phyloP scores from a whole-genome alignment of 1,284 basidiomycete species.

The Xanthoconium separans region DNA sequence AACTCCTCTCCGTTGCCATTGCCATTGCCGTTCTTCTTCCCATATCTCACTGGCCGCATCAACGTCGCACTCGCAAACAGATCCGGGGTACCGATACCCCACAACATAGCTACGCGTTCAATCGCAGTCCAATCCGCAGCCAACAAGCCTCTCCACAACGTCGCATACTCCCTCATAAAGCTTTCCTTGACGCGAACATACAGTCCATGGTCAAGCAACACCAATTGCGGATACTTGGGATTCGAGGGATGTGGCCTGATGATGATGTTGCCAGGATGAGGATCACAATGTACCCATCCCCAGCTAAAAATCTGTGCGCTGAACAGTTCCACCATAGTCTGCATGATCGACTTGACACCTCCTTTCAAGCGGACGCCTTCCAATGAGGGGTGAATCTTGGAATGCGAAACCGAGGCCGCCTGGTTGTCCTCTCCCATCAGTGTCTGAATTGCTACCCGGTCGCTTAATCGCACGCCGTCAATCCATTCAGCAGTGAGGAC shows the following conservation, averaged over 20 bases:
- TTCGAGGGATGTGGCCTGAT: slow-evolving; percentile 66
- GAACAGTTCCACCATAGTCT: slow-evolving; percentile 81
- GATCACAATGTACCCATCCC: slow-evolving; percentile 85
- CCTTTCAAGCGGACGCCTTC: slow-evolving; percentile 50
- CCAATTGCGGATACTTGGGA: slow-evolving; percentile 69
- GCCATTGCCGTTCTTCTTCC: slow-evolving; percentile 22
- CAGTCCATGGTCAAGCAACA: slow-evolving; percentile 87
- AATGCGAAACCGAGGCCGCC: neutral
- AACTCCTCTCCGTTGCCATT: slow-evolving; percentile 30
- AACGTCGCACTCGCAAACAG: slow-evolving; percentile 75
- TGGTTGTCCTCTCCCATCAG: slow-evolving; percentile 53
- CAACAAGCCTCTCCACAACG: slow-evolving; percentile 78
- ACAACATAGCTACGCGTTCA: slow-evolving; percentile 60
- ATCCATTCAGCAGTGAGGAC: slow-evolving; percentile 90
- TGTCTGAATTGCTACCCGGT: slow-evolving; percentile 53
- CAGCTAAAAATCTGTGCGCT: slow-evolving; percentile 84
- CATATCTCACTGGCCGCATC: slow-evolving; percentile 56
- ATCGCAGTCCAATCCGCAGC: slow-evolving; percentile 66
- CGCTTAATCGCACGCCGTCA: slow-evolving; percentile 76
- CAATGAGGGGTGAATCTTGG: slow-evolving; percentile 13
- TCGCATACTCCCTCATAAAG: slow-evolving; percentile 74
- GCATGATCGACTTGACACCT: slow-evolving; percentile 67
- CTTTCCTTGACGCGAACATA: slow-evolving; percentile 69
- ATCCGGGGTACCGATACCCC: slow-evolving; percentile 82
- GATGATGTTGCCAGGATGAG: slow-evolving; percentile 83